phyloP scores from a whole-genome alignment of 2,329 filamentous ascomycete genomes.

The Falciphora oryzae region DNA sequence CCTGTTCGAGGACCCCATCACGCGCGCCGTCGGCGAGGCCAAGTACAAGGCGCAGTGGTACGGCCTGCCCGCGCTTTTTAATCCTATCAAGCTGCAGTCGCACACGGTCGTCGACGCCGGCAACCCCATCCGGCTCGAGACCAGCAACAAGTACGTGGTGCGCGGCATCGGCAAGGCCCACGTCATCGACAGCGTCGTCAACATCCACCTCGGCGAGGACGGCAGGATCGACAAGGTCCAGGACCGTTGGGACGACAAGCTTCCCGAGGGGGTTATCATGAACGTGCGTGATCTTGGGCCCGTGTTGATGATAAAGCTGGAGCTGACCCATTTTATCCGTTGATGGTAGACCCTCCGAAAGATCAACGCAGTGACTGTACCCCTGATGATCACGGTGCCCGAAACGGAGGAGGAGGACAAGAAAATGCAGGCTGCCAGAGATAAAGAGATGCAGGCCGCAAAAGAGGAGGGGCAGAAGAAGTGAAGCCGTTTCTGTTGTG shows the following conservation, averaged over 20 bases:
- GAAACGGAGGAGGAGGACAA: constrained; percentile 29
- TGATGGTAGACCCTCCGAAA: constrained; percentile 27
- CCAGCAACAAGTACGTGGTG: constrained; percentile 31
- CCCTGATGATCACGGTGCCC: constrained; percentile 27
- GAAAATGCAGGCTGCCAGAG: constrained; percentile 25
- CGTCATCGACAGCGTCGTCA: constrained; percentile 25
- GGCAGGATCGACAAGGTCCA: constrained; percentile 30
- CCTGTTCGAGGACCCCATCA: constrained; percentile 53
- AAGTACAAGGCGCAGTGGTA: constrained; percentile 48
- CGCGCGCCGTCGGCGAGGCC: constrained; percentile 48
- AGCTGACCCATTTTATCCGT: constrained; percentile 1
- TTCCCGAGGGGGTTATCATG: constrained; percentile 28
- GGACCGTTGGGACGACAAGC: constrained; percentile 30
- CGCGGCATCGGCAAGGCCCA: constrained; percentile 27
- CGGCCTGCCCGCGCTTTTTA: constrained; percentile 52
- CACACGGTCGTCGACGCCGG: constrained; percentile 48
- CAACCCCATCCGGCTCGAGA: constrained; percentile 53
- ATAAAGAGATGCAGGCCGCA: constrained; percentile 13
- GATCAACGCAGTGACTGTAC: constrained; percentile 30
- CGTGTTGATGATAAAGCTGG: background rate
- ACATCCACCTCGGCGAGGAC: constrained; percentile 26
- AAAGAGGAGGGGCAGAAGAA: constrained; percentile 1
- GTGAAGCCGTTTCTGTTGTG: background rate
- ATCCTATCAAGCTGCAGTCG: constrained; percentile 48
- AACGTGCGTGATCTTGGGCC: constrained; percentile 23